Evolutionary conservation across 495 filamentous ascomycete genomes (phyloP).

Genomic region (Annulohypoxylon maeteangense): DNA sequence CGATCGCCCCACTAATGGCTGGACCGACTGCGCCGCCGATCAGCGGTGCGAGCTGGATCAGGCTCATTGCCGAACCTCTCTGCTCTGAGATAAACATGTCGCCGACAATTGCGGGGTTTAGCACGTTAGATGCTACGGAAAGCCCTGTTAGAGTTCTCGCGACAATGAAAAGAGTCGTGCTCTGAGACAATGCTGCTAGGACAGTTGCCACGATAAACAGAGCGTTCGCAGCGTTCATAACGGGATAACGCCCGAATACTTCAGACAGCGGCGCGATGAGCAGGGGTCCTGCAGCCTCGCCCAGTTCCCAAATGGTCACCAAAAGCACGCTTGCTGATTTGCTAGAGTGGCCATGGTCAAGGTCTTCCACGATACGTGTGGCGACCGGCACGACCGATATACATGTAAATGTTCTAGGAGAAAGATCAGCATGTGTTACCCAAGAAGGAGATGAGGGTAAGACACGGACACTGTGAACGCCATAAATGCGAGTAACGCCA

Average conservation of each 20-base stretch:
- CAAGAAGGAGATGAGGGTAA: not conserved
- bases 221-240: conserved; percentile 62
- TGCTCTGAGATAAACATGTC: conserved; percentile 64
- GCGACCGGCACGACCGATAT: conserved; percentile 66
- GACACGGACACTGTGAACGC: conserved; percentile 63
- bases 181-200: conserved; percentile 56
- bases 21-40: conserved; percentile 66
- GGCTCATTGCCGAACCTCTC: conserved; percentile 62
- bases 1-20: conserved; percentile 68
- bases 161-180: conserved; percentile 56
- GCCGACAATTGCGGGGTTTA: conserved; percentile 68
- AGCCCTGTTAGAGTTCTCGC: conserved; percentile 62
- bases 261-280: conserved; percentile 69
- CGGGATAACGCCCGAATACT: conserved; percentile 64
- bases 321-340: conserved; percentile 62
- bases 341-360: conserved; percentile 50
- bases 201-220: conserved; percentile 61
- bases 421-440: conserved; percentile 29
- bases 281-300: conserved; percentile 66
- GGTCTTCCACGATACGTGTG: conserved; percentile 58
- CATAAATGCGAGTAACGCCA: conserved; percentile 59
- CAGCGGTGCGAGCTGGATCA: conserved; percentile 61
- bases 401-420: conserved; percentile 63
- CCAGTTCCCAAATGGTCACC: conserved; percentile 69
- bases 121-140: conserved; percentile 64